phyloP scores from a whole-genome alignment of 2,329 filamentous ascomycete genomes.

The Dothidotthia symphoricarpi region DNA sequence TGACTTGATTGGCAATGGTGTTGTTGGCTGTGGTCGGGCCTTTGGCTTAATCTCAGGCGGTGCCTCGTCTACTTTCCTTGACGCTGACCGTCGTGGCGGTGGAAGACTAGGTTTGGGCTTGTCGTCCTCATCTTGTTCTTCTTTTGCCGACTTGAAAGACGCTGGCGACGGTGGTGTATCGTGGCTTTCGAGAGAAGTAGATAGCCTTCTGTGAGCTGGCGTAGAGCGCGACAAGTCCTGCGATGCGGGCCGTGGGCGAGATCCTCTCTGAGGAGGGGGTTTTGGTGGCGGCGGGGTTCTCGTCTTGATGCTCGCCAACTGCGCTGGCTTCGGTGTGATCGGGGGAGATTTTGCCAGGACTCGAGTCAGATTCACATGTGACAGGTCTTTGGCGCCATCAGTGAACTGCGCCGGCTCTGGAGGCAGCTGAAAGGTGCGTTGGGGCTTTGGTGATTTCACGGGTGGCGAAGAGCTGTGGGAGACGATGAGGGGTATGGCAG shows the following conservation, averaged over 20 bases:
- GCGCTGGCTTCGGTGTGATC: slow-evolving; percentile 26
- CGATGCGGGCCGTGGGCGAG: slow-evolving; percentile 23
- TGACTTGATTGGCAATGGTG: slow-evolving; percentile 27
- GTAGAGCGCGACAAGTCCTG: slow-evolving; percentile 23
- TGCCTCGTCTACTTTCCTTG: slow-evolving; percentile 10
- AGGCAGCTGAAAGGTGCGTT: slow-evolving; percentile 30
- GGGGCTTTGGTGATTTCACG: slow-evolving; percentile 46
- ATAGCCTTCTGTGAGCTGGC: slow-evolving; percentile 18
- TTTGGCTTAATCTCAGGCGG: slow-evolving; percentile 5
- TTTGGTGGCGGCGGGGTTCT: slow-evolving; percentile 17
- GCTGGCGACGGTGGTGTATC: slow-evolving; percentile 31
- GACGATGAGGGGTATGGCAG: slow-evolving; percentile 16
- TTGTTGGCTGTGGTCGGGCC: slow-evolving; percentile 12
- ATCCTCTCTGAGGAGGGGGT: slow-evolving; percentile 16
- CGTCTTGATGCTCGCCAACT: slow-evolving; percentile 22
- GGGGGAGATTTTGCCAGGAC: slow-evolving; percentile 16
- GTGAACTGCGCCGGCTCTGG: slow-evolving; percentile 24
- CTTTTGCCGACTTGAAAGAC: slow-evolving; percentile 38
- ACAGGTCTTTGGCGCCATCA: slow-evolving; percentile 14
- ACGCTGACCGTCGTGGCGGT: slow-evolving; percentile 37
- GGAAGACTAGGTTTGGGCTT: slow-evolving; percentile 35
- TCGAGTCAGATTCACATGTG: slow-evolving; percentile 16
- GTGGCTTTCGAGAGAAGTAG: slow-evolving; percentile 28
- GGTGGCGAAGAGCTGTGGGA: slow-evolving; percentile 31
- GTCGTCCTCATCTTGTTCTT: slow-evolving; percentile 31